Evolutionary conservation across 2,329 filamentous ascomycete species (phyloP).

Genomic region (Phialocephala subalpina): DNA sequence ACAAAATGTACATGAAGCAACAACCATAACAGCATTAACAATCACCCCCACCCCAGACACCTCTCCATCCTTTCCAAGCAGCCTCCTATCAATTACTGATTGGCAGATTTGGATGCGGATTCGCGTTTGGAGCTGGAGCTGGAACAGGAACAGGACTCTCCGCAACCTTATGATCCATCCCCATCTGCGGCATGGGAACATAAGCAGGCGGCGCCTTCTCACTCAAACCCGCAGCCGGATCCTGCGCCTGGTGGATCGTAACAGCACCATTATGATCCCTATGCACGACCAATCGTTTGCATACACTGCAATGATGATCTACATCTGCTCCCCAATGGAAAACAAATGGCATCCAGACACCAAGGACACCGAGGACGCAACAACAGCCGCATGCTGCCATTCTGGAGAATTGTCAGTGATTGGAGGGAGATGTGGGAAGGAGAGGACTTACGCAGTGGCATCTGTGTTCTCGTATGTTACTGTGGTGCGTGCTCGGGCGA

Average conservation of each 20-base stretch:
- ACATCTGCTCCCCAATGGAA: slow-evolving; percentile 5
- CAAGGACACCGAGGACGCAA: slow-evolving; percentile 1
- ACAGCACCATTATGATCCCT: background rate
- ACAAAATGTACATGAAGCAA: too few relatives aligned
- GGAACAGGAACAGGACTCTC: background rate
- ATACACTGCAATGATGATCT: slow-evolving; percentile 1
- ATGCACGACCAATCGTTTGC: slow-evolving; percentile 5
- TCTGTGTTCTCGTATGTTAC: slow-evolving; percentile 2
- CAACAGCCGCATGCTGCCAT: background rate
- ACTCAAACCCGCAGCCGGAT: background rate
- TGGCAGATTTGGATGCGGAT: background rate
- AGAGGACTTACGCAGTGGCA: background rate
- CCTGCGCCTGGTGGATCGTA: background rate
- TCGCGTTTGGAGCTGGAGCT: background rate
- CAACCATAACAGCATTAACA: too few relatives aligned
- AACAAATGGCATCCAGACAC: slow-evolving; percentile 7
- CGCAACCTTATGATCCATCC: background rate
- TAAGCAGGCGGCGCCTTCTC: background rate
- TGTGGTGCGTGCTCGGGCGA: background rate
- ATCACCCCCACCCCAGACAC: background rate
- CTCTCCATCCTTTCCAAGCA: background rate
- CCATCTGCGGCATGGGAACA: background rate
- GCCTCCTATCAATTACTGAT: background rate
- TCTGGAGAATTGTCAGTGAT: background rate
- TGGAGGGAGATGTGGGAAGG: background rate